Percentiles rank a stretch among this genome's conserved stretches.
Evolutionary conservation across 78 protist species (phyloP).

Genomic region (Dictyostelium capitatum): DNA sequence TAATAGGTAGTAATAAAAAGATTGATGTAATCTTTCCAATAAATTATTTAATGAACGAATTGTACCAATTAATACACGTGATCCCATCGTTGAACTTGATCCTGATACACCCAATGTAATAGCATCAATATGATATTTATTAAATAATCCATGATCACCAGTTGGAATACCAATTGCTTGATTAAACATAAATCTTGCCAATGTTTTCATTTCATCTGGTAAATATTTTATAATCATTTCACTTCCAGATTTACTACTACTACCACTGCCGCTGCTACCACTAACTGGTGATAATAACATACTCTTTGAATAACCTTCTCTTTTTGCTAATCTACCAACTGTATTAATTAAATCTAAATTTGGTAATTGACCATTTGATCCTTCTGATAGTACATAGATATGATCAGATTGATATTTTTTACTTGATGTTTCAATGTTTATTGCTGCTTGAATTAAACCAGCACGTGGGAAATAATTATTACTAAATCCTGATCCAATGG

Average conservation of each 20-base stretch:
- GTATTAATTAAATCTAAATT: conserved; percentile 83
- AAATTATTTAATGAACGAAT: conserved; percentile 82
- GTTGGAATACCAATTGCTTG: conserved; percentile 86
- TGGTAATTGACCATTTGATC: conserved; percentile 86
- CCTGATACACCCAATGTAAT: conserved; percentile 57
- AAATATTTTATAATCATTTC: not conserved
- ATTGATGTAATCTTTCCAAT: conserved; percentile 89
- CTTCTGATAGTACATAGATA: conserved; percentile 49
- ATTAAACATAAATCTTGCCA: conserved; percentile 61
- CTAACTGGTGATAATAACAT: not conserved
- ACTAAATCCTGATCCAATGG: not conserved
- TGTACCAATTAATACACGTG: conserved; percentile 63
- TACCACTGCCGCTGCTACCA: no score
- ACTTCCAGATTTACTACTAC: no score
- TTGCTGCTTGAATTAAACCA: conserved; percentile 82
- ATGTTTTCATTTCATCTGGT: conserved; percentile 35
- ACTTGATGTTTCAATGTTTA: conserved; percentile 35
- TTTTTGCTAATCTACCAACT: conserved; percentile 45
- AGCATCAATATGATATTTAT: conserved; percentile 84
- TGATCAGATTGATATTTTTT: not conserved
- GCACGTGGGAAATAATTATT: conserved; percentile 58
- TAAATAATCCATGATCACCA: conserved; percentile 79
- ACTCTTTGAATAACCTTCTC: conserved; percentile 12
- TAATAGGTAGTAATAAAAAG: conserved; percentile 87
- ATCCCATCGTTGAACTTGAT: not conserved